Evolutionary conservation across 805 yeast species (phyloP).

Genomic region (Metschnikowia koreensis): DNA sequence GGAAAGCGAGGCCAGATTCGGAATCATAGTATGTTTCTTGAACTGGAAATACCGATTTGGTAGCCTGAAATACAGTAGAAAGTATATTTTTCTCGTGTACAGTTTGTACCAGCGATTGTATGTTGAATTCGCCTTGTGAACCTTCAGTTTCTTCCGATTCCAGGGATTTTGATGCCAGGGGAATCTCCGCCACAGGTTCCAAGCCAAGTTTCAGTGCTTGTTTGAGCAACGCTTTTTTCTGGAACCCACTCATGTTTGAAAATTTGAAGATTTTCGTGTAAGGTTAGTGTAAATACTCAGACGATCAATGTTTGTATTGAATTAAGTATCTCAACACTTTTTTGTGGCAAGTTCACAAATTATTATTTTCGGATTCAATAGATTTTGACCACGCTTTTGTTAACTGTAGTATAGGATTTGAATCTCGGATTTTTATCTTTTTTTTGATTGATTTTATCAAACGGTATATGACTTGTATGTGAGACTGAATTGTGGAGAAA

Average conservation of each 20-base stretch:
- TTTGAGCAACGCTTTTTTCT: conserved; percentile 11
- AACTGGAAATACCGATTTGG: conserved; percentile 15
- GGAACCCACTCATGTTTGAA: conserved; percentile 5
- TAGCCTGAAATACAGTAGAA: not conserved
- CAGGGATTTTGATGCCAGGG: not conserved
- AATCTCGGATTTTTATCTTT: too few species aligned
- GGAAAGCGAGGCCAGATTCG: conserved; percentile 16
- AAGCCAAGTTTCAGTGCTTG: conserved; percentile 8
- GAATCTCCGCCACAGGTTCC: conserved; percentile 11
- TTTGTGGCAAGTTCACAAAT: too few species aligned
- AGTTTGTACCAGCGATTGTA: not conserved
- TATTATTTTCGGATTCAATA: too few species aligned
- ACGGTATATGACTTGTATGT: too few species aligned
- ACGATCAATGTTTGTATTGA: too few species aligned
- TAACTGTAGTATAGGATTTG: too few species aligned
- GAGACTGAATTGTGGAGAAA: not conserved
- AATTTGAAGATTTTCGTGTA: not conserved
- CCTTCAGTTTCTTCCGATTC: not conserved
- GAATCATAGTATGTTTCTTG: conserved; percentile 20
- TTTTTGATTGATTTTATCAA: too few species aligned
- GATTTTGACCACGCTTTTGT: too few species aligned
- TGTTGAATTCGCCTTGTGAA: not conserved
- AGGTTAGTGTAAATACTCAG: not conserved
- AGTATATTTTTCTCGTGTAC: not conserved
- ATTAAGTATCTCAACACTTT: too few species aligned